Percentiles rank a stretch among this genome's conserved stretches.
These are phyloP conservation scores for Senecio squalidus DNA, from an alignment of 140 eudicot genomes.

Conservation along the genomic window DNA sequence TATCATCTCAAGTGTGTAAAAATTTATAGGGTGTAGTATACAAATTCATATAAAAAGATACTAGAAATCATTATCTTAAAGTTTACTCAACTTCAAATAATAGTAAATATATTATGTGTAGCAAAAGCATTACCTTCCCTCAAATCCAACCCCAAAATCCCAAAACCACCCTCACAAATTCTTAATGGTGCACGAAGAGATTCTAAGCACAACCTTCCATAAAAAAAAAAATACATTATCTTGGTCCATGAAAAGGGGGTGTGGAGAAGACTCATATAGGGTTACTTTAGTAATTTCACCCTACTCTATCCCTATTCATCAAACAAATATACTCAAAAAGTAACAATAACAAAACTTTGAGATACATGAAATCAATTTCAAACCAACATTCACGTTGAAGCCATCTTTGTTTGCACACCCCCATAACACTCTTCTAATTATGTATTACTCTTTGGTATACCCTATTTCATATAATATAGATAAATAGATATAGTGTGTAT, in stretches of 20 bases:
- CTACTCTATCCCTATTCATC: background rate
- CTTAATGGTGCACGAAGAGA: slow-evolving; percentile 21
- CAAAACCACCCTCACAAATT: slow-evolving; percentile 5
- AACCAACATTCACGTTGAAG: slow-evolving; percentile 99
- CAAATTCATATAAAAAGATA: background rate
- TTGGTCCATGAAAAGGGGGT: slow-evolving; percentile 43
- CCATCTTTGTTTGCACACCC: slow-evolving; percentile 33
- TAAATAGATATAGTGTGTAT: background rate
- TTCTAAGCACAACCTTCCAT: slow-evolving; percentile 34
- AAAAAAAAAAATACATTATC: slow-evolving; percentile 21
- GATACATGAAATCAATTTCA: slow-evolving; percentile 24
- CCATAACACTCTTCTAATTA: slow-evolving; percentile 3
- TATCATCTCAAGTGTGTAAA: too few species aligned
- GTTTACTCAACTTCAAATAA: slow-evolving; percentile 9
- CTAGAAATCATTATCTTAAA: background rate
- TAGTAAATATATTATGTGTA: background rate
- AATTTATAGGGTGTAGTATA: too few species aligned
- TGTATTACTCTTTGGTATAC: slow-evolving; percentile 25
- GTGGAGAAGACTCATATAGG: slow-evolving; percentile 33
- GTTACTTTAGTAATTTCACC: slow-evolving; percentile 21
- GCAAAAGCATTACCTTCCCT: slow-evolving; percentile 7
- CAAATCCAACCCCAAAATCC: slow-evolving; percentile 1
- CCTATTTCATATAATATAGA: slow-evolving; percentile 19
- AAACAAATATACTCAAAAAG: slow-evolving; percentile 12
- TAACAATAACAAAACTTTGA: background rate